Percentiles rank a stretch among this genome's conserved stretches.
These are phyloP conservation scores for Priceomyces fermenticarens DNA, from an alignment of 805 yeast genomes.

Conservation along the genomic window DNA sequence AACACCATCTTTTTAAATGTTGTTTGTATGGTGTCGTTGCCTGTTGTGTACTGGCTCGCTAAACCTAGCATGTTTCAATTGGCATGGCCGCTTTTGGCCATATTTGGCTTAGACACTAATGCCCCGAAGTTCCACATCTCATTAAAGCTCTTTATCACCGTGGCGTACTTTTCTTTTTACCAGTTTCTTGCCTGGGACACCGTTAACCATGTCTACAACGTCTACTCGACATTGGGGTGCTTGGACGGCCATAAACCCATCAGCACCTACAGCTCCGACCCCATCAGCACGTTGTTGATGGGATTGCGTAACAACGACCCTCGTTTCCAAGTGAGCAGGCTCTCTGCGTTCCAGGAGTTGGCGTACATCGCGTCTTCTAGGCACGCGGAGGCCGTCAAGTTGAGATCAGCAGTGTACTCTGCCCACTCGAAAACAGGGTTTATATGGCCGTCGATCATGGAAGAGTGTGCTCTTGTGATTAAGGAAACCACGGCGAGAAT, in stretches of 20 bases:
- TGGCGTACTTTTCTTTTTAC: conserved; percentile 32
- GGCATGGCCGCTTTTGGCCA: conserved; percentile 25
- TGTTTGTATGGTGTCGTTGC: conserved; percentile 25
- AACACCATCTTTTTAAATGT: conserved; percentile 34
- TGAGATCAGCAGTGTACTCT: conserved; percentile 54
- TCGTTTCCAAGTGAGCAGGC: conserved; percentile 30
- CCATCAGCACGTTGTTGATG: conserved; percentile 58
- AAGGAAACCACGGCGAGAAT: conserved; percentile 45
- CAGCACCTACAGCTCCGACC: conserved; percentile 56
- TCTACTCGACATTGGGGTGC: conserved; percentile 71
- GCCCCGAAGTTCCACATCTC: conserved; percentile 40
- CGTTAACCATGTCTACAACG: conserved; percentile 55
- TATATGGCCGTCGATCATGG: conserved; percentile 58
- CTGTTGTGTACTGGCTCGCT: conserved; percentile 38
- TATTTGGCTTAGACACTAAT: conserved; percentile 34
- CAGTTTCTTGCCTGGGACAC: conserved; percentile 49
- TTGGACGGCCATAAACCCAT: conserved; percentile 63
- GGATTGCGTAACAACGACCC: conserved; percentile 57
- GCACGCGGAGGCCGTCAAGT: conserved; percentile 37
- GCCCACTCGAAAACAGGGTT: conserved; percentile 43
- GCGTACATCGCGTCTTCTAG: conserved; percentile 58
- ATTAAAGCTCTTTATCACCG: conserved; percentile 22
- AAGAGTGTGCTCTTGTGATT: conserved; percentile 57
- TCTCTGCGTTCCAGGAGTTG: conserved; percentile 75
- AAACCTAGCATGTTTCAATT: conserved; percentile 42